Base-by-base conservation (phyloP, 78 protist genomes). In the Dictyostelium purpureum region DNA sequence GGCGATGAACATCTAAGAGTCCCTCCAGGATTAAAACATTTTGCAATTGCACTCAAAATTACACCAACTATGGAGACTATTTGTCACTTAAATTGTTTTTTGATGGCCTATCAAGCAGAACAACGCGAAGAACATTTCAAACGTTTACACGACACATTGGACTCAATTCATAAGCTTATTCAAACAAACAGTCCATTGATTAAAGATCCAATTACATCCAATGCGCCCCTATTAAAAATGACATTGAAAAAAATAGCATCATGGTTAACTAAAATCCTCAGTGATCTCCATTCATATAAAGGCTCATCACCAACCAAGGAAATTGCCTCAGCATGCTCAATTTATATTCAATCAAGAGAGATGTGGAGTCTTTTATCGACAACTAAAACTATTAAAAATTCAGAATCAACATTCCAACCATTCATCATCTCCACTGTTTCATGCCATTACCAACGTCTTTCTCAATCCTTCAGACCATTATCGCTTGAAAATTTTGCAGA, bases 321-420 rank as follows among this genome's bases (percentile, higher is more conserved):
- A 24, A 85, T 85, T 45, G 81, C 28, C 2, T 31, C 47, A 16
- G 80, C 82, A 6, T 85, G 92, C 26, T 9, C 81, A 52, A 74
- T 85, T 4, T 85, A 85, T 59, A 35, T 43, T 18, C 77, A 85
- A 74, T 85, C 92, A 12, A 73, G 92, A 56, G 75, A 85, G n/a
- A 85, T 85, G 92, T 85, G 92, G 92, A 37, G 35, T 21, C 57
- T 56, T 18, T 52, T 77, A 70, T 61, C 81, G 7, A 52, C 59
- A 9, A 3, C 56, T 18, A 33, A 26, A 37, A 16, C 54, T 18
- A 19, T 57, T 2, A 66, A 73, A 61, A 52, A 81, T 21, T 26
- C 63, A 10, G 92, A 85, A 49, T 7, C 76, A 9, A 59, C 61
- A 31, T 85, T 85, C 14, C 5, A 59, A 31, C 24, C 82, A 33